These are phyloP conservation scores for Cenchrus americanus DNA, from an alignment of 176 grass and related monocot species.

Conservation along the genomic window DNA sequence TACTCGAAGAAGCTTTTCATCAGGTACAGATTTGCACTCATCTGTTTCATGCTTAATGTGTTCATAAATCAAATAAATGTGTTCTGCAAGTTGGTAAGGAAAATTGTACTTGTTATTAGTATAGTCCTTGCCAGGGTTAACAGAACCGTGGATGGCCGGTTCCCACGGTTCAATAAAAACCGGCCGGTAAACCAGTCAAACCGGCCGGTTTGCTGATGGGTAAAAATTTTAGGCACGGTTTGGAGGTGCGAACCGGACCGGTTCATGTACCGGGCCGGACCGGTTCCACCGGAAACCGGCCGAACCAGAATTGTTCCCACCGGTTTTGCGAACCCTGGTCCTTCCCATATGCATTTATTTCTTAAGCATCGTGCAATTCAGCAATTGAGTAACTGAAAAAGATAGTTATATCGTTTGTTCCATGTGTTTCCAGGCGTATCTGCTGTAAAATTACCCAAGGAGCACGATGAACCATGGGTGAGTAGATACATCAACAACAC, in stretches of 20 bases:
- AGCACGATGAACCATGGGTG: conserved; percentile 47
- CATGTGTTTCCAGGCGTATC: conserved; percentile 17
- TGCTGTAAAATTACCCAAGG: conserved; percentile 38
- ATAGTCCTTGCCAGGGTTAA: not conserved
- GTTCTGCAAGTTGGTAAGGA: conserved; percentile 14
- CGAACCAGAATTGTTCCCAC: too few relatives aligned
- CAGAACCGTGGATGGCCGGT: too few relatives aligned
- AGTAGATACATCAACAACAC: conserved; percentile 2
- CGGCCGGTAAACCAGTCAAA: too few relatives aligned
- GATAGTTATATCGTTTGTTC: conserved; percentile 14
- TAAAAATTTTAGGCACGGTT: too few relatives aligned
- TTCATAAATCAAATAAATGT: not conserved
- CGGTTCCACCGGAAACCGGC: too few relatives aligned
- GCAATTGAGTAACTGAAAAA: not conserved
- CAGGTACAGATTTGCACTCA: conserved; percentile 28
- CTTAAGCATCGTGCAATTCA: not conserved
- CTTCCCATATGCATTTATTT: conserved; percentile 5
- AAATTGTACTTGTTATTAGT: not conserved
- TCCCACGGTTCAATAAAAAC: too few relatives aligned
- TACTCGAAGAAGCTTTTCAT: conserved; percentile 6
- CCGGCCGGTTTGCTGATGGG: too few relatives aligned
- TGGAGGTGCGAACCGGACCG: too few relatives aligned
- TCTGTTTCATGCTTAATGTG: conserved; percentile 26
- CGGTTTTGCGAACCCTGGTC: too few relatives aligned
- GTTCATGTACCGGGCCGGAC: too few relatives aligned